A percentile compares a stretch with the other conserved stretches of the same genome.
phyloP scores from a whole-genome alignment of 2,329 filamentous ascomycete genomes.

The Amauroascus niger region DNA sequence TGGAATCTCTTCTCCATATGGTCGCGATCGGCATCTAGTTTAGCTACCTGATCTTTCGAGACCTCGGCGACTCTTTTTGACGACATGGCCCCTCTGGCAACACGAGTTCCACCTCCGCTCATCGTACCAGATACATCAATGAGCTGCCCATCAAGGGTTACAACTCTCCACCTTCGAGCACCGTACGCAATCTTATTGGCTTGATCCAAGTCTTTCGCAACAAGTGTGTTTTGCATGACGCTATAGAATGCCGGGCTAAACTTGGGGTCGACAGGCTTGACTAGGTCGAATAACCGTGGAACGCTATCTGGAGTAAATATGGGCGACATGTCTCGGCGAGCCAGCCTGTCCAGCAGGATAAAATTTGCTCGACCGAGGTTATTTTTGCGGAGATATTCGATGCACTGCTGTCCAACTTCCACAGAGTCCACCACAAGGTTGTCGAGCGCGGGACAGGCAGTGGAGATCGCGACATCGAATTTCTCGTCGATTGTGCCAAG shows the following conservation, averaged over 20 bases:
- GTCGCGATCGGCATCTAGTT: conserved; percentile 81
- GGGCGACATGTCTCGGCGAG: conserved; percentile 62
- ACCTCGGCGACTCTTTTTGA: conserved; percentile 85
- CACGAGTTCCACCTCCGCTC: conserved; percentile 88
- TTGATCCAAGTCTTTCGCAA: conserved; percentile 85
- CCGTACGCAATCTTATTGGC: conserved; percentile 96
- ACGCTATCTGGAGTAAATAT: conserved; percentile 88
- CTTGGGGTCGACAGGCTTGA: conserved; percentile 76
- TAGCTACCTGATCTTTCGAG: conserved; percentile 75
- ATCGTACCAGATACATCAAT: conserved; percentile 98
- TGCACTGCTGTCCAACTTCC: conserved; percentile 93
- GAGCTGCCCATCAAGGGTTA: conserved; percentile 86
- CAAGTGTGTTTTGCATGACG: conserved; percentile 87
- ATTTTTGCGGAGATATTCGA: conserved; percentile 94
- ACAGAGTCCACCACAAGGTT: conserved; percentile 97
- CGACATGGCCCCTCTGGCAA: conserved; percentile 90
- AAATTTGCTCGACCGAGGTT: conserved; percentile 95
- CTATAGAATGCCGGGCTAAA: conserved; percentile 92
- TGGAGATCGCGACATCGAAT: conserved; percentile 97
- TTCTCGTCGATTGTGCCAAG: conserved; percentile 85
- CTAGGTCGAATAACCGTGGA: conserved; percentile 82
- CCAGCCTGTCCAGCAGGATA: conserved; percentile 83
- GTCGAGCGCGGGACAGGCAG: conserved; percentile 80
- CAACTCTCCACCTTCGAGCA: conserved; percentile 85
- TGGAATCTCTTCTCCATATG: conserved; percentile 71